phyloP scores from a whole-genome alignment of 495 filamentous ascomycete genomes.

The Penicillium longicatenatum region DNA sequence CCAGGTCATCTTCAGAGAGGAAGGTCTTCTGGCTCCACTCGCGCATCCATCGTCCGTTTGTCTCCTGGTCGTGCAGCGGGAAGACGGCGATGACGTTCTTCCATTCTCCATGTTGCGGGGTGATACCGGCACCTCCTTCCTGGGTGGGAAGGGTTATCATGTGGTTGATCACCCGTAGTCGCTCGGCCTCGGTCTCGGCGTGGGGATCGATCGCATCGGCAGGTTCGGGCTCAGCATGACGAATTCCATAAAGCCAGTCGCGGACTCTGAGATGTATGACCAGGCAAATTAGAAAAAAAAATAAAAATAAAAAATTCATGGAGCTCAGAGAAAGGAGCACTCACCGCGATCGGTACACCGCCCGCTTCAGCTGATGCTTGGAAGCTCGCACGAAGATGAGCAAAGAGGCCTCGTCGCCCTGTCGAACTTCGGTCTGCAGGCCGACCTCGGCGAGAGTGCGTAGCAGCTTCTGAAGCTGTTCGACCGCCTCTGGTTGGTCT shows the following conservation, averaged over 20 bases:
- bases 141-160: conserved; percentile 80
- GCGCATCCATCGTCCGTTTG: conserved; percentile 89
- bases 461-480: conserved; percentile 75
- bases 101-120: conserved; percentile 80
- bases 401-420: conserved; percentile 73
- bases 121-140: conserved; percentile 90
- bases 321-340: conserved; percentile 5
- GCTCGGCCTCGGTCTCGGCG: conserved; percentile 85
- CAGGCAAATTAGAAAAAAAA: conserved; percentile 1
- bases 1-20: conserved; percentile 73
- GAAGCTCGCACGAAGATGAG: conserved; percentile 79
- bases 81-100: conserved; percentile 83
- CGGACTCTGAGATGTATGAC: conserved; percentile 61
- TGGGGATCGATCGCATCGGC: conserved; percentile 70
- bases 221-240: conserved; percentile 69
- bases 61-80: conserved; percentile 81
- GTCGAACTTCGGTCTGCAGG: conserved; percentile 80
- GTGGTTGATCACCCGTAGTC: conserved; percentile 79
- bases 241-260: conserved; percentile 94
- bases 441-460: conserved; percentile 70
- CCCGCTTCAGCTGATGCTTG: conserved; percentile 40
- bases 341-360: conserved; percentile 70
- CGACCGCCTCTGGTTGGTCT: conserved; percentile 69
- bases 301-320: not conserved
- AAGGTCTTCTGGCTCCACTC: conserved; percentile 83